Conservation (phyloP, 2,329 filamentous ascomycete genomes). For the Phialophora verrucosa region DNA sequence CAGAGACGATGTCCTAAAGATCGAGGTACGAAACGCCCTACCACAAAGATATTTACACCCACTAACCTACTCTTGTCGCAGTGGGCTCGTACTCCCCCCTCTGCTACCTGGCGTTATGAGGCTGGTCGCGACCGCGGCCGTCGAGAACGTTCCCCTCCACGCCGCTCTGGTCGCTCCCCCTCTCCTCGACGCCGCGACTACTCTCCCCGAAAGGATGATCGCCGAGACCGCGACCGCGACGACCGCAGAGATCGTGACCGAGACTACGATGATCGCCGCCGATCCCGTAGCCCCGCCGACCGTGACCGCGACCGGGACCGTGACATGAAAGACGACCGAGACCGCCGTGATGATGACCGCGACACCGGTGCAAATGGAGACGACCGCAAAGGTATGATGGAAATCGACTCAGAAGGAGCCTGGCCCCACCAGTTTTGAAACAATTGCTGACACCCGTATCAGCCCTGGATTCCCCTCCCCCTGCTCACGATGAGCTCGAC, state of each 20-base stretch:
- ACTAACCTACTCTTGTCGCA: constrained; percentile 47
- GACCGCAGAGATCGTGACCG: constrained; percentile 65
- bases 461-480: constrained; percentile 75
- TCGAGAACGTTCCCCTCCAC: constrained; percentile 75
- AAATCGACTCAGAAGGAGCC: constrained; percentile 35
- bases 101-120: constrained; percentile 97
- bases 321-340: constrained; percentile 66
- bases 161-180: constrained; percentile 70
- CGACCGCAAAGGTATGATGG: constrained; percentile 78
- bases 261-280: constrained; percentile 48
- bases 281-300: constrained; percentile 43
- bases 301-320: constrained; percentile 60
- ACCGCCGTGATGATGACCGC: constrained; percentile 72
- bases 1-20: constrained; percentile 93
- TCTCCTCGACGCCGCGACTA: constrained; percentile 70
- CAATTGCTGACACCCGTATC: constrained; percentile 45
- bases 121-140: constrained; percentile 62
- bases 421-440: constrained; percentile 23
- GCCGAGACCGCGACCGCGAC: constrained; percentile 77
- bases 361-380: constrained; percentile 83
- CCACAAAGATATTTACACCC: neutral
- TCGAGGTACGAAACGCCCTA: constrained; percentile 72
- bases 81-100: constrained; percentile 98
- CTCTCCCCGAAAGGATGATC: constrained; percentile 87
- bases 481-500: constrained; percentile 91